These are phyloP conservation scores for Eremomyces bilateralis DNA, from an alignment of 495 filamentous ascomycete genomes.

Conservation along the genomic window DNA sequence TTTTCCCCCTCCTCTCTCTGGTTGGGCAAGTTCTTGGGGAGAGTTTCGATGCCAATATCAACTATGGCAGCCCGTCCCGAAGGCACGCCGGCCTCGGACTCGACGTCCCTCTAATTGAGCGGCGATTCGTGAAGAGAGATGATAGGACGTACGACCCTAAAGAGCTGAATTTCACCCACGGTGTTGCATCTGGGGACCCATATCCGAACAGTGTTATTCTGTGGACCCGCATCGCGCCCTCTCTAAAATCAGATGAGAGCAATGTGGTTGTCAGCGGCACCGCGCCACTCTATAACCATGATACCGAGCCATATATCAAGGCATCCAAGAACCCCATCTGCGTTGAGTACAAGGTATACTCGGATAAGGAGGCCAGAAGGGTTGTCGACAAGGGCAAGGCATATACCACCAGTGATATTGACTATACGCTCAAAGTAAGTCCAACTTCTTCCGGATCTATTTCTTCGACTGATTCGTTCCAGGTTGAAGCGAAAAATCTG, in stretches of 20 bases:
- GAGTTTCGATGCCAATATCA: conserved; percentile 30
- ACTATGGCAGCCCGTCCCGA: conserved; percentile 35
- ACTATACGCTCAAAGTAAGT: conserved; percentile 51
- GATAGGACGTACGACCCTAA: too few species aligned
- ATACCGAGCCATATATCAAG: conserved; percentile 27
- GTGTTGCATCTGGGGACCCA: conserved; percentile 49
- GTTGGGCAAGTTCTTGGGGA: too few species aligned
- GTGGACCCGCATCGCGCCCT: conserved; percentile 40
- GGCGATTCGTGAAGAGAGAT: conserved; percentile 11
- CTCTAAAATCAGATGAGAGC: conserved; percentile 27
- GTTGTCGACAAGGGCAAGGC: conserved; percentile 27
- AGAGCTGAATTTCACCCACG: conserved; percentile 42
- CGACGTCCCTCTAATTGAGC: conserved; percentile 25
- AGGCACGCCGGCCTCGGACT: conserved; percentile 35
- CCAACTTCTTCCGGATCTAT: too few species aligned
- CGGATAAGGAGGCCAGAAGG: conserved; percentile 18
- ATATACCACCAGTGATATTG: conserved; percentile 43
- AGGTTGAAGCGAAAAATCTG: conserved; percentile 36
- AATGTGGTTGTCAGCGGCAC: conserved; percentile 32
- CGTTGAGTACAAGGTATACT: conserved; percentile 30
- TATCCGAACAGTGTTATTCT: conserved; percentile 40
- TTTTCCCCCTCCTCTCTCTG: too few species aligned
- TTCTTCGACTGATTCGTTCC: too few species aligned
- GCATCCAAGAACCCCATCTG: conserved; percentile 33
- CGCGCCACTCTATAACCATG: conserved; percentile 34